Evolutionary conservation across 305 asterid genomes (phyloP).

Genomic region (Fraxinus dipetala): DNA sequence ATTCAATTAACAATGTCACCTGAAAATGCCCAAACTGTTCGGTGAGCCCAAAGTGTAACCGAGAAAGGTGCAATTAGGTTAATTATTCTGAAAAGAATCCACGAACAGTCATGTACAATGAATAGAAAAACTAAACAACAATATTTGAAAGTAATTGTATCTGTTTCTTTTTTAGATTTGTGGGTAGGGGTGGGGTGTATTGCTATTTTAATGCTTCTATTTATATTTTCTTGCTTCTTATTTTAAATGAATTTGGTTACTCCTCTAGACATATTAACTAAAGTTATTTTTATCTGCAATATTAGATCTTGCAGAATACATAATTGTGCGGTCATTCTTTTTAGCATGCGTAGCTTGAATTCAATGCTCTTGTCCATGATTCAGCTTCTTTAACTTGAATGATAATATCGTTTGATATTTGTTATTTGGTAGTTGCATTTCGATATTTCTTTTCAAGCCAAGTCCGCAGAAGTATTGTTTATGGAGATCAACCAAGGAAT

Average conservation of each 20-base stretch:
- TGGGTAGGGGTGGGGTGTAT: not conserved
- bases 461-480: conserved; percentile 75
- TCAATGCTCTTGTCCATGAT: not conserved
- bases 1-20: conserved; percentile 1
- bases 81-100: not conserved
- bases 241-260: not conserved
- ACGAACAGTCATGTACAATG: conserved; percentile 5
- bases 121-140: conserved; percentile 5
- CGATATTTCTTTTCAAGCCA: conserved; percentile 76
- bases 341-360: not conserved
- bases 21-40: conserved; percentile 14
- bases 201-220: not conserved
- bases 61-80: conserved; percentile 2
- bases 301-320: conserved; percentile 10
- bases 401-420: conserved; percentile 10
- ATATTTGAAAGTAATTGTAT: conserved; percentile 1
- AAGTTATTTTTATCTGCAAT: not conserved
- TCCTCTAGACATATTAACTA: not conserved
- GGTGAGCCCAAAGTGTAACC: not conserved
- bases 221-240: not conserved
- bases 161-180: not conserved
- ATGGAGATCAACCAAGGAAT: conserved; percentile 88
- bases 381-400: conserved; percentile 7
- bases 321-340: not conserved
- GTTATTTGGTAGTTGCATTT: conserved; percentile 70